Base-by-base conservation (phyloP, 139 green algal species). In the Chlamydomonas incerta region DNA sequence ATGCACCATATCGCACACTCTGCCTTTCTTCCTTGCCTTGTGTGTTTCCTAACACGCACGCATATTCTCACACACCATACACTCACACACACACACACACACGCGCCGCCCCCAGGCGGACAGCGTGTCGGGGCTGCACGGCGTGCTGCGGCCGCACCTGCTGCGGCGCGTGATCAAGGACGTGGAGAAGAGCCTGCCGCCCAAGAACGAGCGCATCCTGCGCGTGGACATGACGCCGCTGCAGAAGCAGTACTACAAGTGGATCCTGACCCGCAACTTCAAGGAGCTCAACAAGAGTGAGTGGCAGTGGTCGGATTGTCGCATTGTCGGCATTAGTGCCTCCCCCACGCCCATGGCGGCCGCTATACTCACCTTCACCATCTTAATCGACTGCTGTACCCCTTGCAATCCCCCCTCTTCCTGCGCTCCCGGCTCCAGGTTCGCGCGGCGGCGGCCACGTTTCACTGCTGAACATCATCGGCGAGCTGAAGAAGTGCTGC, bases 191-290 rank as follows among this genome's bases (percentile, higher is more conserved):
- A 93, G 75, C 58, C 91, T 99, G 89, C 96, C 96, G 29, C 96
- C 96, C 82, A 99, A 98, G 92, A 96, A 93, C 66, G 96, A 99
- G 92, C 92, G 93, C 88, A 97, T 98, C 69, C 89, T 99, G 81
- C 87, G 95, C 0, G 96, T 99, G 70, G 93, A 95, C 67, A 99
- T 99, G 96, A 96, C 94, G 0, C 96, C 96, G 24, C 91, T 99
- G 89, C 96, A 99, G 92, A 92, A 93, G 67, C 95, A 98, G 93
- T 98, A 97, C 87, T 99, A 99, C 95, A 98, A 97, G 89, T 98
- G 93, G 94, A 98, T 99, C 82, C 94, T 99, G 10, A 91, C 94
- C 18, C 94, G 96, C 80, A 99, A 99, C 93, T 98, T 97, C 89
- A 91, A 93, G 65, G 92, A 95, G 87, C 95, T 99, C 62, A 99